Evolutionary conservation across 352 stramenopile species (phyloP).

Genomic region (Pythium vanterpoolii): DNA sequence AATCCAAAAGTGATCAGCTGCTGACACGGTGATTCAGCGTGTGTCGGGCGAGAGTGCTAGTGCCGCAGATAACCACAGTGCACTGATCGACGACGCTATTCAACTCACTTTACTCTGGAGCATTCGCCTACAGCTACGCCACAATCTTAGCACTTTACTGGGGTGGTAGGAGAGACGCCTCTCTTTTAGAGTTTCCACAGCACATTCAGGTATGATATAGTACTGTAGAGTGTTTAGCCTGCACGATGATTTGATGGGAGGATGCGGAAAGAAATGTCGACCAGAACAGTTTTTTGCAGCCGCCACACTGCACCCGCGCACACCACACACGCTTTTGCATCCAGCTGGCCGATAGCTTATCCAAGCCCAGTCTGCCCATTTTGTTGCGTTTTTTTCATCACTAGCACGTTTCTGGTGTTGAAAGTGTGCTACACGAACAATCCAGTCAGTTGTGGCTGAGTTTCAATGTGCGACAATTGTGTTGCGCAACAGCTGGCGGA

Average conservation of each 20-base stretch:
- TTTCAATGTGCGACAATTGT: background rate
- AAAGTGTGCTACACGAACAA: constrained; percentile 5
- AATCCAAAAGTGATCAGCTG: too few species aligned
- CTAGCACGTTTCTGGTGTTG: background rate
- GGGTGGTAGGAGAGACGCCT: too few species aligned
- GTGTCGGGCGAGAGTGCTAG: background rate
- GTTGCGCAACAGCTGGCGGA: too few species aligned
- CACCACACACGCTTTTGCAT: background rate
- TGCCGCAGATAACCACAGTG: background rate
- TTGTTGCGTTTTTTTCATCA: too few species aligned
- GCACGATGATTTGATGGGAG: background rate
- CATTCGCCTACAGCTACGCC: too few species aligned
- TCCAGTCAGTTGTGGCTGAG: background rate
- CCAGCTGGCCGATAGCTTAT: background rate
- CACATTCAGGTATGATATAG: too few species aligned
- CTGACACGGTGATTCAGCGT: background rate
- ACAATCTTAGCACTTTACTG: too few species aligned
- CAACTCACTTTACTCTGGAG: too few species aligned
- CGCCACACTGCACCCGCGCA: too few species aligned
- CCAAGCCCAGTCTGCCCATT: too few species aligned
- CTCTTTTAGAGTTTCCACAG: too few species aligned
- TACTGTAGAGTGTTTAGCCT: background rate
- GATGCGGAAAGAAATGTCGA: background rate
- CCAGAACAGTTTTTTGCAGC: background rate
- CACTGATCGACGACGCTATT: too few species aligned